Evolutionary conservation across 106 monocot species (phyloP).

Genomic region (Triglochin maritima): DNA sequence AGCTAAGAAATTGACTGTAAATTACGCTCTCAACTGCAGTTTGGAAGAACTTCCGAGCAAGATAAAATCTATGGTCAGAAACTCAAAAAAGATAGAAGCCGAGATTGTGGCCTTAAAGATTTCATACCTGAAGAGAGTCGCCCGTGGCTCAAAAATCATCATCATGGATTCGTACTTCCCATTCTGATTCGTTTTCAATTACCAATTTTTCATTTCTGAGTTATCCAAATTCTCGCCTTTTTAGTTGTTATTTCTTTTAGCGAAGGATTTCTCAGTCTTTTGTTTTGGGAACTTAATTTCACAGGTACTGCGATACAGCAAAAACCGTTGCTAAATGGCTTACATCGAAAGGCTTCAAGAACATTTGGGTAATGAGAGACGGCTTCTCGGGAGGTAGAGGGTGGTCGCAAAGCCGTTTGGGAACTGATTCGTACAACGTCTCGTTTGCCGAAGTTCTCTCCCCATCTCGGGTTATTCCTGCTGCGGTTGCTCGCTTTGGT

Average conservation of each 20-base stretch:
- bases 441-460: conserved; percentile 48
- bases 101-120: conserved; percentile 84
- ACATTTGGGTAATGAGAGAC: conserved; percentile 44
- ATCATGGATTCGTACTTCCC: conserved; percentile 66
- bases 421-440: conserved; percentile 52
- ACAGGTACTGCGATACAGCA: conserved; percentile 66
- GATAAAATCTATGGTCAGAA: conserved; percentile 57
- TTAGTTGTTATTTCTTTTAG: no score
- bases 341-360: conserved; percentile 62
- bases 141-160: conserved; percentile 66
- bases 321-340: conserved; percentile 63
- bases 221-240: not conserved
- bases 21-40: conserved; percentile 12
- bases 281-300: not conserved
- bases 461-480: conserved; percentile 76
- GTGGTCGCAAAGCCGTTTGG: conserved; percentile 70
- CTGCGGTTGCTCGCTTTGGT: conserved; percentile 40
- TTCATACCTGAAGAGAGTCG: conserved; percentile 74
- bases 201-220: not conserved
- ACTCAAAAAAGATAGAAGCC: conserved; percentile 68
- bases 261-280: not conserved
- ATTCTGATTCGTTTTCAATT: not conserved
- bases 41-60: conserved; percentile 85
- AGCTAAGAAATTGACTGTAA: not conserved
- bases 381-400: conserved; percentile 82